Conservation (phyloP, 2,329 filamentous ascomycete species). For the Aureobasidium vineae region DNA sequence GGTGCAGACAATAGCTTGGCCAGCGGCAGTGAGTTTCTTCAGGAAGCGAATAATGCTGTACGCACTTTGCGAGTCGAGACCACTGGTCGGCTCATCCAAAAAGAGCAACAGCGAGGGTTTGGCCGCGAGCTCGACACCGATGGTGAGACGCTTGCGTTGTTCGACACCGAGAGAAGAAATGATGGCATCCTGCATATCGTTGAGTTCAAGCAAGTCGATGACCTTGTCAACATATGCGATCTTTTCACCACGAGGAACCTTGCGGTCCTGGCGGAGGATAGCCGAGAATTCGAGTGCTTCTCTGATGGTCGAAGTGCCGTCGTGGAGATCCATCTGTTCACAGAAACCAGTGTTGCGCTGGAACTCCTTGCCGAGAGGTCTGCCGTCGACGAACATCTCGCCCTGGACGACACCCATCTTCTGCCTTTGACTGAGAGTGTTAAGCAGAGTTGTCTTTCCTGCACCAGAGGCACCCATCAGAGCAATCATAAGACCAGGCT, state of each 20-base stretch:
- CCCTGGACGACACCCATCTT: conserved; percentile 63
- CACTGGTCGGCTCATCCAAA: conserved; percentile 69
- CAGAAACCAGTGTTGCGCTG: conserved; percentile 69
- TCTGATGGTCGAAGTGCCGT: conserved; percentile 63
- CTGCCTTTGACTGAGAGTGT: conserved; percentile 72
- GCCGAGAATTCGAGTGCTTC: conserved; percentile 70
- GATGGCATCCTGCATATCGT: conserved; percentile 65
- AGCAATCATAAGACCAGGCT: conserved; percentile 76
- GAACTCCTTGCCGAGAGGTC: conserved; percentile 60
- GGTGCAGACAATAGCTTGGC: conserved; percentile 70
- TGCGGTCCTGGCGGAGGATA: conserved; percentile 59
- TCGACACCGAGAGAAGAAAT: conserved; percentile 65
- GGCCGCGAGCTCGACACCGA: conserved; percentile 70
- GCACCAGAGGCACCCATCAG: conserved; percentile 79
- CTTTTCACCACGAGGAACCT: conserved; percentile 59
- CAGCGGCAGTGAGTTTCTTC: conserved; percentile 64
- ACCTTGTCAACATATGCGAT: conserved; percentile 65
- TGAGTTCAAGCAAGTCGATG: conserved; percentile 63
- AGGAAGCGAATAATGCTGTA: conserved; percentile 67
- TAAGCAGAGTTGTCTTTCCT: conserved; percentile 79
- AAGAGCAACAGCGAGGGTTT: conserved; percentile 67
- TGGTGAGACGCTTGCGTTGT: conserved; percentile 69
- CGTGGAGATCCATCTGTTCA: conserved; percentile 70
- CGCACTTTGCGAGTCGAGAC: conserved; percentile 67
- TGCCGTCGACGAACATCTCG: conserved; percentile 70